Evolutionary conservation across 305 asterid genomes (phyloP).

Genomic region (Coffea humblotiana): DNA sequence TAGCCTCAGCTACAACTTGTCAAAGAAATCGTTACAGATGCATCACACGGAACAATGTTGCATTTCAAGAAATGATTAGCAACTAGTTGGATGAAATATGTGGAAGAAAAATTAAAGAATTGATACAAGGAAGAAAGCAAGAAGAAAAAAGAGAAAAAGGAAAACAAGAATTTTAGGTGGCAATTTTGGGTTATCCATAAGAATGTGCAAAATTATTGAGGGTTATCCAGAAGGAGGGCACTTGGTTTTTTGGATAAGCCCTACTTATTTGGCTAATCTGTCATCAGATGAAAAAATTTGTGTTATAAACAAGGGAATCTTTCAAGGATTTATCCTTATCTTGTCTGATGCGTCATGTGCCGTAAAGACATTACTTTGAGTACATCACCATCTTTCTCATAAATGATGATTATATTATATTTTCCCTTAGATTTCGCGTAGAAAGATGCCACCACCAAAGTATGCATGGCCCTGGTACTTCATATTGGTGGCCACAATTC

Average conservation of each 20-base stretch:
- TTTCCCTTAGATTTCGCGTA: background rate
- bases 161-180: too few relatives aligned
- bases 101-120: too few relatives aligned
- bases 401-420: background rate
- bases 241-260: conserved; percentile 13
- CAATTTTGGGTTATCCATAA: background rate
- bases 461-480: background rate
- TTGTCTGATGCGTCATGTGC: background rate
- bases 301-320: background rate
- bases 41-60: too few relatives aligned
- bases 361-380: too few relatives aligned
- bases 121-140: too few relatives aligned
- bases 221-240: background rate
- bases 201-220: conserved; percentile 1
- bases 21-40: too few relatives aligned
- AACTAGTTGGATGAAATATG: too few relatives aligned
- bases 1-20: too few relatives aligned
- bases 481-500: background rate
- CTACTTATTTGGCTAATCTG: conserved; percentile 4
- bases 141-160: too few relatives aligned
- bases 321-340: background rate
- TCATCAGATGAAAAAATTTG: background rate
- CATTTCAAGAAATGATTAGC: too few relatives aligned
- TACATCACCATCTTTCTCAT: background rate
- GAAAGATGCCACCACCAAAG: background rate